Percentiles rank a stretch among this genome's conserved stretches.
These are phyloP conservation scores for Talaromyces sp. DNA, from an alignment of 2,329 filamentous ascomycete genomes.

Conservation along the genomic window DNA sequence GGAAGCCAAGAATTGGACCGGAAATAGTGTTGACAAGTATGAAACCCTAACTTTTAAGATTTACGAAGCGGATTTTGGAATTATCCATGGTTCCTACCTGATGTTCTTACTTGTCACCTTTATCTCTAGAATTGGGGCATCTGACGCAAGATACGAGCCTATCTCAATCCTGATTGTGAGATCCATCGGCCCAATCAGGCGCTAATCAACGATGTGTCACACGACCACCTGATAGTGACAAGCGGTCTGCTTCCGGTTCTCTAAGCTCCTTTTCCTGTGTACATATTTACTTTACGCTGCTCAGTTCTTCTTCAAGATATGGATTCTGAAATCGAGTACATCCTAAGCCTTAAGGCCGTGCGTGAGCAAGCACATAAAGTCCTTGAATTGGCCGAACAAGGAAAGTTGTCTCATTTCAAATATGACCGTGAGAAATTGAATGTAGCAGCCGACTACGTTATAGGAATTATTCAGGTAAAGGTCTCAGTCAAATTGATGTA, in stretches of 20 bases:
- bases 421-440: neutral
- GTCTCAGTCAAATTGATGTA: neutral
- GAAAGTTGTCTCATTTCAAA: slow-evolving; percentile 10
- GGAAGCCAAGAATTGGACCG: too few species aligned
- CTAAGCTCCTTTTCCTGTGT: neutral
- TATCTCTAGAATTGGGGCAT: neutral
- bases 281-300: neutral
- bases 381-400: neutral
- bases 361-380: slow-evolving; percentile 9
- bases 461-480: slow-evolving; percentile 4
- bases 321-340: slow-evolving; percentile 18
- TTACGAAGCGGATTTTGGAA: neutral
- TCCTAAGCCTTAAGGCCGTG: slow-evolving; percentile 3
- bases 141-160: neutral
- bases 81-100: neutral
- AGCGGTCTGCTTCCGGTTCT: neutral
- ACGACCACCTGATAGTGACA: neutral
- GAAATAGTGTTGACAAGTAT: too few species aligned
- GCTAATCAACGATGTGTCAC: neutral
- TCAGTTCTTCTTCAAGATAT: neutral
- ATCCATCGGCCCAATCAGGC: neutral
- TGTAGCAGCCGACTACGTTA: slow-evolving; percentile 11
- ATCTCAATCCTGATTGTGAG: neutral
- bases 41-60: neutral
- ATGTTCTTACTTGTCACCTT: neutral